A percentile compares a stretch with the other conserved stretches of the same genome.
These are phyloP conservation scores for Metschnikowia santaceciliae DNA, from an alignment of 805 yeast genomes.

Conservation along the genomic window DNA sequence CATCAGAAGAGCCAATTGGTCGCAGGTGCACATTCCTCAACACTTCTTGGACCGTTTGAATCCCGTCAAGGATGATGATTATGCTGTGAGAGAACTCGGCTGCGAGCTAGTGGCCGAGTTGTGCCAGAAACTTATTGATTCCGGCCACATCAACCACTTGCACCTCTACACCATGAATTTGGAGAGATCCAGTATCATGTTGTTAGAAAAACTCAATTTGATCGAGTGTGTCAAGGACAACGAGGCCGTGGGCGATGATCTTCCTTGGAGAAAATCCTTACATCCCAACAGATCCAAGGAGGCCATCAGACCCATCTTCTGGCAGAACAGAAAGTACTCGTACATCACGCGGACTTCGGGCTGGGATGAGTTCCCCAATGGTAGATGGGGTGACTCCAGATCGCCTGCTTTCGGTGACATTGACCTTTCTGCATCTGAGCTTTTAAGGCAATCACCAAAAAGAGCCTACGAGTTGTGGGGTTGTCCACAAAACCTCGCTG, in stretches of 20 bases:
- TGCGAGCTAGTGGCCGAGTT: constrained; percentile 75
- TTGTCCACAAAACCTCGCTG: constrained; percentile 55
- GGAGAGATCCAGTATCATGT: constrained; percentile 86
- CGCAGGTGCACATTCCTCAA: constrained; percentile 75
- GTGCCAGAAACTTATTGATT: constrained; percentile 69
- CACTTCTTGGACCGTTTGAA: constrained; percentile 66
- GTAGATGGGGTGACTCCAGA: constrained; percentile 97
- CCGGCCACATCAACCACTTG: constrained; percentile 75
- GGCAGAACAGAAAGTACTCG: constrained; percentile 91
- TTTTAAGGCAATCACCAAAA: constrained; percentile 78
- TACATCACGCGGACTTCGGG: constrained; percentile 85
- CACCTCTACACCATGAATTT: constrained; percentile 98
- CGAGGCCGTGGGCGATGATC: constrained; percentile 37
- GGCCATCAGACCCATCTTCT: constrained; percentile 88
- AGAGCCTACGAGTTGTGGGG: constrained; percentile 90
- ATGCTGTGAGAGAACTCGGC: constrained; percentile 79
- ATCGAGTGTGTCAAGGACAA: constrained; percentile 40
- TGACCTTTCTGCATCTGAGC: constrained; percentile 72
- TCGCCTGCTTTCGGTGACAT: constrained; percentile 96
- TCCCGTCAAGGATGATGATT: constrained; percentile 87
- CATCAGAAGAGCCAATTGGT: constrained; percentile 92
- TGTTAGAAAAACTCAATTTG: constrained; percentile 69
- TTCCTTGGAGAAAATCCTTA: constrained; percentile 92
- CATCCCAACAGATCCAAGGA: constrained; percentile 78
- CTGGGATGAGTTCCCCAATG: constrained; percentile 99